These are phyloP conservation scores for Termitomyces sp. DNA, from an alignment of 768 basidiomycete genomes.

Conservation along the genomic window DNA sequence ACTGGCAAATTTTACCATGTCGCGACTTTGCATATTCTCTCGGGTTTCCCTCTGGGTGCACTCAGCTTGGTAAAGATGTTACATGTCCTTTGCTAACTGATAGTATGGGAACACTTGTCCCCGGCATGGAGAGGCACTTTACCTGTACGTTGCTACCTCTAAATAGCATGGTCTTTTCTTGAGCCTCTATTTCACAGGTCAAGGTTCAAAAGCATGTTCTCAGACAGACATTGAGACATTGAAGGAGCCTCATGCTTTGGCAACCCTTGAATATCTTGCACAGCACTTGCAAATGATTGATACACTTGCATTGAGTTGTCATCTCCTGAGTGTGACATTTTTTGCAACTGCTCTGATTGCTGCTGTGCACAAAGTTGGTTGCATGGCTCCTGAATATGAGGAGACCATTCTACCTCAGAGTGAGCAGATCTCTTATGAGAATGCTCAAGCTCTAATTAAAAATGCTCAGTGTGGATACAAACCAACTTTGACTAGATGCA, in stretches of 20 bases:
- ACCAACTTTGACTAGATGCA: background rate
- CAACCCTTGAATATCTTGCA: background rate
- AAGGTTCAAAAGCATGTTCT: conserved; percentile 16
- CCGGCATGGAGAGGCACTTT: background rate
- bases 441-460: background rate
- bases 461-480: conserved; percentile 6
- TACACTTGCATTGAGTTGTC: background rate
- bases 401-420: background rate
- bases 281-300: background rate
- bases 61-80: background rate
- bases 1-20: background rate
- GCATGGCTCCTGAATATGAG: background rate
- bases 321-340: background rate
- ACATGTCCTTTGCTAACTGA: background rate
- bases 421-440: background rate
- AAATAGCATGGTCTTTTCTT: background rate
- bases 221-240: conserved; percentile 1
- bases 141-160: background rate
- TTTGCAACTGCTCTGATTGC: background rate
- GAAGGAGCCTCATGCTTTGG: background rate
- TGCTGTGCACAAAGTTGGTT: background rate
- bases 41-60: background rate
- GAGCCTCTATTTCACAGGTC: conserved; percentile 1
- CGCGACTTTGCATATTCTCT: background rate
- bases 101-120: background rate